Conservation (phyloP, 768 basidiomycete genomes). For the Hemileccinum rubropunctum region DNA sequence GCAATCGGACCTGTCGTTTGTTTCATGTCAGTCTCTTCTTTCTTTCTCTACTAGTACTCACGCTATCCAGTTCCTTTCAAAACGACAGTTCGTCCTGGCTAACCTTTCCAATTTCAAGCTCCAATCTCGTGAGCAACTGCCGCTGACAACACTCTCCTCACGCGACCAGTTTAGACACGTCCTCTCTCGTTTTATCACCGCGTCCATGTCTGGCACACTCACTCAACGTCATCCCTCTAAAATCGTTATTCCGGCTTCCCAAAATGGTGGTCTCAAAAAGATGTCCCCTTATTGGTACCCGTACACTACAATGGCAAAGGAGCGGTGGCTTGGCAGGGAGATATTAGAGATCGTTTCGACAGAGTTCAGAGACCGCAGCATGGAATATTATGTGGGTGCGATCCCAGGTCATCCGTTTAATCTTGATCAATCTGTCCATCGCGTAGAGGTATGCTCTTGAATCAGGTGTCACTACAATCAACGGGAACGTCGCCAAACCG, state of each 20-base stretch:
- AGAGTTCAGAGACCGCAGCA: slow-evolving; percentile 89
- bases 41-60: neutral
- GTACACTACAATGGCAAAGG: slow-evolving; percentile 90
- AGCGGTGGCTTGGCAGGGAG: slow-evolving; percentile 84
- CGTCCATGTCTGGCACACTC: slow-evolving; percentile 41
- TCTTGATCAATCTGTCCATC: neutral
- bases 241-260: slow-evolving; percentile 11
- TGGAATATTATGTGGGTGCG: slow-evolving; percentile 90
- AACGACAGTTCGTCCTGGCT: slow-evolving; percentile 31
- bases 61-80: slow-evolving; percentile 17
- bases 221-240: slow-evolving; percentile 28
- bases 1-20: slow-evolving; percentile 25
- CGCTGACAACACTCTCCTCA: slow-evolving; percentile 48
- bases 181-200: slow-evolving; percentile 49
- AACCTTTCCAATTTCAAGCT: slow-evolving; percentile 25
- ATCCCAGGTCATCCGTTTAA: neutral
- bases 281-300: slow-evolving; percentile 90
- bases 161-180: slow-evolving; percentile 57
- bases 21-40: slow-evolving; percentile 10
- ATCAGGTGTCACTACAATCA: slow-evolving; percentile 93
- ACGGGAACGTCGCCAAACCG: slow-evolving; percentile 81
- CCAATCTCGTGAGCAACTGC: slow-evolving; percentile 30
- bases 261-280: slow-evolving; percentile 61
- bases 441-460: slow-evolving; percentile 68
- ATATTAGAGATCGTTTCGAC: slow-evolving; percentile 90